A percentile compares a stretch with the other conserved stretches of the same genome.
Evolutionary conservation across 2,329 filamentous ascomycete genomes (phyloP).

Genomic region (Aureobasidium uvarum): DNA sequence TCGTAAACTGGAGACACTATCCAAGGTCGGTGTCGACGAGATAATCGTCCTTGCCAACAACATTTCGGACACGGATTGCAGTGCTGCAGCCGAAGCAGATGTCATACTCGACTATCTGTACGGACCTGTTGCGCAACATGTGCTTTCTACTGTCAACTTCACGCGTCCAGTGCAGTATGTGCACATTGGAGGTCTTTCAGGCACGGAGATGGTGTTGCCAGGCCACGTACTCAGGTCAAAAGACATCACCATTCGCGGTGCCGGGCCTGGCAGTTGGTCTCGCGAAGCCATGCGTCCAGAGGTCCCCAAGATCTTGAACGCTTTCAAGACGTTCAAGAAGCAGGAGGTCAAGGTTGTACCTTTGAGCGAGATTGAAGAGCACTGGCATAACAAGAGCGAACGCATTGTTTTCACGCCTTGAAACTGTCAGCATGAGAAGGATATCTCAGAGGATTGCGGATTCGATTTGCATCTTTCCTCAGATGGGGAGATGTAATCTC

Average conservation of each 20-base stretch:
- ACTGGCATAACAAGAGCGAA: conserved; percentile 32
- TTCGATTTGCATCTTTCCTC: no score
- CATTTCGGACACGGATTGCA: conserved; percentile 49
- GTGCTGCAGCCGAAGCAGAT: conserved; percentile 49
- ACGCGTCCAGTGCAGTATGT: conserved; percentile 52
- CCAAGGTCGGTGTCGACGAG: conserved; percentile 48
- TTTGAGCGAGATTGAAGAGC: conserved; percentile 29
- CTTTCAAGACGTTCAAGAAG: conserved; percentile 28
- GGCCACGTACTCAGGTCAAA: conserved; percentile 50
- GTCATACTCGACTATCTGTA: conserved; percentile 60
- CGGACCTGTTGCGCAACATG: conserved; percentile 46
- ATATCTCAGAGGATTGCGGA: no score
- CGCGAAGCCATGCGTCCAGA: conserved; percentile 31
- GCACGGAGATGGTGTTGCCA: conserved; percentile 42
- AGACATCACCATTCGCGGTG: conserved; percentile 46
- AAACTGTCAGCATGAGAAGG: neutral
- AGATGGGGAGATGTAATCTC: no score
- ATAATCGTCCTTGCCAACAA: conserved; percentile 45
- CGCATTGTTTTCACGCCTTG: conserved; percentile 32
- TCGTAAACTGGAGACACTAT: conserved; percentile 48
- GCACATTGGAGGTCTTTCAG: conserved; percentile 51
- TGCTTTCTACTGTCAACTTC: conserved; percentile 46
- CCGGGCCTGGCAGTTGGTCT: conserved; percentile 35
- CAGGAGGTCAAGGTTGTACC: conserved; percentile 31
- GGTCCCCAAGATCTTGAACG: conserved; percentile 32